These are phyloP conservation scores for Phlyctochytrium planicorne DNA, from an alignment of 192 early-diverging fungal species.

Conservation along the genomic window DNA sequence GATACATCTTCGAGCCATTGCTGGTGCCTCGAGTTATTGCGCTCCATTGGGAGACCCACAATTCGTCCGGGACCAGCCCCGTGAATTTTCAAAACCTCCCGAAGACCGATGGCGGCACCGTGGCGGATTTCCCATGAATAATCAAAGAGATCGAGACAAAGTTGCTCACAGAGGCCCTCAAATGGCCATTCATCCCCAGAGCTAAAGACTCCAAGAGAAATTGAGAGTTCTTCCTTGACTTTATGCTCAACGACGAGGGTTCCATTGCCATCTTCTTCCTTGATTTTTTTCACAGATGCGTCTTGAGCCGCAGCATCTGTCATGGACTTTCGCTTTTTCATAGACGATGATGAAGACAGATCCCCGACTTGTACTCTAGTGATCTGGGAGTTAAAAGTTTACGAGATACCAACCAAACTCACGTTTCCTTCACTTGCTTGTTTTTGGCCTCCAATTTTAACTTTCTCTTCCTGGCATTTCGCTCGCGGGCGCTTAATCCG, in stretches of 20 bases:
- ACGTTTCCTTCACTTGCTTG: slow-evolving; percentile 68
- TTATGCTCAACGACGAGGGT: slow-evolving; percentile 36
- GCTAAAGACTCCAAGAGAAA: slow-evolving; percentile 37
- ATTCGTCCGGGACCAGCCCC: slow-evolving; percentile 79
- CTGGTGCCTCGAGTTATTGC: slow-evolving; percentile 70
- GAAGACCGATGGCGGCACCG: slow-evolving; percentile 92
- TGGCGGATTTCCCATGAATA: slow-evolving; percentile 91
- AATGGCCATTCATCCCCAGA: slow-evolving; percentile 70
- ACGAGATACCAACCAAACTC: slow-evolving; percentile 20
- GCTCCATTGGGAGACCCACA: slow-evolving; percentile 46
- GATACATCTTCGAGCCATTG: slow-evolving; percentile 84
- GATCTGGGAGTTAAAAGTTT: slow-evolving; percentile 10
- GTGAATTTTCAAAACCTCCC: slow-evolving; percentile 83
- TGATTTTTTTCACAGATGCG: neutral
- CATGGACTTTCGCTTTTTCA: slow-evolving; percentile 38
- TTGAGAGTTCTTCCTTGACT: slow-evolving; percentile 22
- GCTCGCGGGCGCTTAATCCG: slow-evolving; percentile 86
- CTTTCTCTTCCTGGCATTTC: slow-evolving; percentile 86
- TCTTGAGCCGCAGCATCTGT: neutral
- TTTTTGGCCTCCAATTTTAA: slow-evolving; percentile 75
- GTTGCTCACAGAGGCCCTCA: slow-evolving; percentile 62
- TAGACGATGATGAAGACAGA: slow-evolving; percentile 41
- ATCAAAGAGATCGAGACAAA: slow-evolving; percentile 70
- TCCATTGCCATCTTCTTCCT: neutral
- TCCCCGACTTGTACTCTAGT: slow-evolving; percentile 43